A percentile compares a stretch with the other conserved stretches of the same genome.
Evolutionary conservation across 345 rosid species (phyloP).

Genomic region (Brassica incana): DNA sequence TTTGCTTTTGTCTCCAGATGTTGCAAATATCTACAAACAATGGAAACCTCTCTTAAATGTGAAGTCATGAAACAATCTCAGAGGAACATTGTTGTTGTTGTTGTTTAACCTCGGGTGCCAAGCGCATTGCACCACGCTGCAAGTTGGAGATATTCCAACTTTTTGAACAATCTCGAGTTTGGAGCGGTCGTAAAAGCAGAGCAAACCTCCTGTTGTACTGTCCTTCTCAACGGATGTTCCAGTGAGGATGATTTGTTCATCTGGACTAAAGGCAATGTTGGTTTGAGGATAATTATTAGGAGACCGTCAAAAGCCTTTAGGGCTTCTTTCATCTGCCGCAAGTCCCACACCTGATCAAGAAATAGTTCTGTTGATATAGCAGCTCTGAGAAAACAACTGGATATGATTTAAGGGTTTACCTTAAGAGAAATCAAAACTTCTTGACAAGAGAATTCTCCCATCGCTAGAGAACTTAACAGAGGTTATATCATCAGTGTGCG

Average conservation of each 20-base stretch:
- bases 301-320: conserved; percentile 87
- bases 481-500: conserved; percentile 91
- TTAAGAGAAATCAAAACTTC: conserved; percentile 90
- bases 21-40: conserved; percentile 67
- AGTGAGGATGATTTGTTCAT: conserved; percentile 80
- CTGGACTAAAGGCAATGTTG: conserved; percentile 88
- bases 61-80: neutral
- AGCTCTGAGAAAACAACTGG: conserved; percentile 13
- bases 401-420: conserved; percentile 45
- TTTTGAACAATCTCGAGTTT: conserved; percentile 90
- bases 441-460: conserved; percentile 68
- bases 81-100: neutral
- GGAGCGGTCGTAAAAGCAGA: conserved; percentile 78
- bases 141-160: conserved; percentile 81
- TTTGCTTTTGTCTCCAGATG: conserved; percentile 84
- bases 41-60: neutral
- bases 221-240: conserved; percentile 96
- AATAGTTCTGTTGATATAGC: conserved; percentile 12
- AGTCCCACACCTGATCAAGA: conserved; percentile 82
- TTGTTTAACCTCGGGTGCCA: conserved; percentile 91
- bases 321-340: conserved; percentile 74
- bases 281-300: conserved; percentile 88
- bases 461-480: conserved; percentile 89
- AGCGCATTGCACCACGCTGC: conserved; percentile 86
- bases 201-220: conserved; percentile 75